These are phyloP conservation scores for Cornus kousa DNA, from an alignment of 148 eudicot species.

Conservation along the genomic window DNA sequence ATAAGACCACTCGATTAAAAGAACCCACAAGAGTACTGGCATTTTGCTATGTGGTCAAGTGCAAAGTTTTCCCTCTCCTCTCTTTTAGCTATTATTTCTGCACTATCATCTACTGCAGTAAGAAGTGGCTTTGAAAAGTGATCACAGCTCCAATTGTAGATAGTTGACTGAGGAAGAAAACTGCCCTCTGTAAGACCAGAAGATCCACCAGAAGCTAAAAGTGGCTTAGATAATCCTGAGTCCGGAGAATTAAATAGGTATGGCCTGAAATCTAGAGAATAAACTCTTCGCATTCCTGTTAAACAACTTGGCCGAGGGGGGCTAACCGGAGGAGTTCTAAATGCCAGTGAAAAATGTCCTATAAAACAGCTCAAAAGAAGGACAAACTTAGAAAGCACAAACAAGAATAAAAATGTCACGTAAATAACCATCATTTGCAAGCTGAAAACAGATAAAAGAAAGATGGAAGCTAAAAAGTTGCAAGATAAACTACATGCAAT, in stretches of 20 bases:
- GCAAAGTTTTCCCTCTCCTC: slow-evolving; percentile 77
- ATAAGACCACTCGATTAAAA: background rate
- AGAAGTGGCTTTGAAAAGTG: slow-evolving; percentile 95
- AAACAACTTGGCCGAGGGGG: slow-evolving; percentile 84
- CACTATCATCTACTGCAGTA: slow-evolving; percentile 73
- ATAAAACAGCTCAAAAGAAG: slow-evolving; percentile 27
- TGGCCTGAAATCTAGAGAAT: slow-evolving; percentile 85
- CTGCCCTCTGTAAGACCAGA: slow-evolving; percentile 66
- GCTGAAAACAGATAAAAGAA: background rate
- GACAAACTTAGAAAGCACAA: background rate
- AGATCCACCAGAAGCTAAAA: slow-evolving; percentile 61
- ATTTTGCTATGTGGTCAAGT: slow-evolving; percentile 69
- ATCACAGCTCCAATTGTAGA: slow-evolving; percentile 95
- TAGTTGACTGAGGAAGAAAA: slow-evolving; percentile 88
- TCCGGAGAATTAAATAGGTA: slow-evolving; percentile 75
- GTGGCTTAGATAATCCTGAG: slow-evolving; percentile 85
- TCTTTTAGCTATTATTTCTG: slow-evolving; percentile 63
- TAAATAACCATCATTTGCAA: background rate
- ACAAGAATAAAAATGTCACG: background rate
- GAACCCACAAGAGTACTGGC: slow-evolving; percentile 82
- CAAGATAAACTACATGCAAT: slow-evolving; percentile 7
- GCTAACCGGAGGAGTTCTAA: slow-evolving; percentile 97
- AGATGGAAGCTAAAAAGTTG: background rate
- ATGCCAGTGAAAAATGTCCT: slow-evolving; percentile 75
- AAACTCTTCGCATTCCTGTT: slow-evolving; percentile 87